A percentile compares a stretch with the other conserved stretches of the same genome.
Conservation (phyloP, 2,329 filamentous ascomycete genomes). For the Aspergillus puulaauensis region DNA sequence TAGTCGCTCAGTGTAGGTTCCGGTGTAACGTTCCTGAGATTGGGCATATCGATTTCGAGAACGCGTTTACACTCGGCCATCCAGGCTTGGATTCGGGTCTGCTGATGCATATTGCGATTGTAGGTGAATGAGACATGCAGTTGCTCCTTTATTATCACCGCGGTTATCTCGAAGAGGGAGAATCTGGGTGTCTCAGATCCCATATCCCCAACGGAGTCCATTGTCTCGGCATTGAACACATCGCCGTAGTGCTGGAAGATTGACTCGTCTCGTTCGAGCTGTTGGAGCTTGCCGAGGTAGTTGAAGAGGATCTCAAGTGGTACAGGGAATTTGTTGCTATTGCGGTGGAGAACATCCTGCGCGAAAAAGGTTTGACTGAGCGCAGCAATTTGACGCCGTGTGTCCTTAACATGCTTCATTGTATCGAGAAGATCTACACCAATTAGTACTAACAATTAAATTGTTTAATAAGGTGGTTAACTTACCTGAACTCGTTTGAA, state of each 20-base stretch:
- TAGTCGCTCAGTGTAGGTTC: conserved; percentile 44
- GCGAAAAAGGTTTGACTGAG: conserved; percentile 39
- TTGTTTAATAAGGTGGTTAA: neutral
- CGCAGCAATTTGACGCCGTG: conserved; percentile 32
- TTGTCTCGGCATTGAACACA: conserved; percentile 27
- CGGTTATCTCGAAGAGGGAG: conserved; percentile 53
- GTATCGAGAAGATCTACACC: conserved; percentile 29
- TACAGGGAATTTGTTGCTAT: conserved; percentile 36
- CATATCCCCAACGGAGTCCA: conserved; percentile 44
- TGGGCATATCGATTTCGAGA: conserved; percentile 31
- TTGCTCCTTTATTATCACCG: conserved; percentile 47
- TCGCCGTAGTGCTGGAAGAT: conserved; percentile 44
- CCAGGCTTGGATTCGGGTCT: conserved; percentile 44
- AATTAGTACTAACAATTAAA: conserved; percentile 9
- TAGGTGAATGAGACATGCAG: conserved; percentile 52
- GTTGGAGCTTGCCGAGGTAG: conserved; percentile 40
- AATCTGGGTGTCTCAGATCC: conserved; percentile 46
- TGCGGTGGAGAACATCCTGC: conserved; percentile 26
- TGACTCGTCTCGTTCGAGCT: conserved; percentile 46
- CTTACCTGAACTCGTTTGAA: conserved; percentile 29
- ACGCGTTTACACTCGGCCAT: conserved; percentile 39
- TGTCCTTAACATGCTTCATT: conserved; percentile 40
- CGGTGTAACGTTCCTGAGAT: conserved; percentile 25
- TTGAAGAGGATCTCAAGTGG: conserved; percentile 45
- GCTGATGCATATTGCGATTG: conserved; percentile 49